Evolutionary conservation across 2,329 filamentous ascomycete species (phyloP), one percentile per base, ranked within the genome.

Genomic region (Colletotrichum musae): DNA sequence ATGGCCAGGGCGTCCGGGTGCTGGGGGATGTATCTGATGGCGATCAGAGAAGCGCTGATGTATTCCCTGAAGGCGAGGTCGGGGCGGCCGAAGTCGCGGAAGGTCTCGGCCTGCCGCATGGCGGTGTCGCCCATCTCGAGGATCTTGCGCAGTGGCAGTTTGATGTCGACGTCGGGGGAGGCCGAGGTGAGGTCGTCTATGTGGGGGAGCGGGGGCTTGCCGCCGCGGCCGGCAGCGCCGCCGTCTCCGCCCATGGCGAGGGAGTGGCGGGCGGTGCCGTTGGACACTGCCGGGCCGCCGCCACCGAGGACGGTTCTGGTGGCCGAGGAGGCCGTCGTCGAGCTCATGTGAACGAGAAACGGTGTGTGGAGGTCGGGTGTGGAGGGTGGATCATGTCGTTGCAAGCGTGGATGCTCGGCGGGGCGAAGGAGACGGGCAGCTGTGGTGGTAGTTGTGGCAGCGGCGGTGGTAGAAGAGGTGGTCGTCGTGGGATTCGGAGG

Each of bases 21-120:
- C 43, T 86, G 86, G 2, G 93, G 93, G 28, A 98, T 91, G 50
- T 91, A 83, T 64, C 95, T 91, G 58, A 94, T 86, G 15, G 93
- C 88, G 64, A 98, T 92, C 66, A 94, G 91, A 69, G 88, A 94
- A 12, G 95, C 93, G 71, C 92, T 89, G 67, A 98, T 87, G 76
- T 95, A 98, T 70, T 97, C 93, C 72, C 92, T 89, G 64, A 97
- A 92, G 3, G 95, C 95, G 45, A 90, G 80, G 76, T 96, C 94
- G 5, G 91, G 89, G 43, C 90, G 85, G 28, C 88, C 83, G 80
- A 93, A 92, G 70, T 88, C 87, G 68, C 90, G 84, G 65, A 86
- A 84, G 60, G 87, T 88, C 71, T 90, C 87, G 45, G 93, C 91
- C 74, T 88, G 86, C 70, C 85, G 85, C 68, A 91, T 82, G 54